phyloP scores from a whole-genome alignment of 78 protist genomes.

The Dictyostelium purpureum region DNA sequence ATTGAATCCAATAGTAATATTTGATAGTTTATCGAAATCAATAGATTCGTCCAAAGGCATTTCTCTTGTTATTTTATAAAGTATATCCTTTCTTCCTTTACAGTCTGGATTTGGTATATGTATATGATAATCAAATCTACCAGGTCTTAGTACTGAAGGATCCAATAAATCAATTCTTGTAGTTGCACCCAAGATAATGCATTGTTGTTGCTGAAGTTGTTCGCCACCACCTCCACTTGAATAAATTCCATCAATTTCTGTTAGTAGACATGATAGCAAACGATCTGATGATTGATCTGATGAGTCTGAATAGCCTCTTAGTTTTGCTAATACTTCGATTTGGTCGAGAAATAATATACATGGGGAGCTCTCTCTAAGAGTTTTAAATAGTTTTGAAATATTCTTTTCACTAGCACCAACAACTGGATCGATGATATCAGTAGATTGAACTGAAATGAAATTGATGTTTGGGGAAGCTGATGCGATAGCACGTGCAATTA shows the following conservation, averaged over 20 bases:
- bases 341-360: constrained; percentile 99
- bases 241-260: constrained; percentile 65
- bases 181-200: constrained; percentile 49
- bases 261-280: constrained; percentile 43
- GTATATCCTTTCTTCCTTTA: constrained; percentile 17
- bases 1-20: constrained; percentile 11
- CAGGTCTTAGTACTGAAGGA: constrained; percentile 56
- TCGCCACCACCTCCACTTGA: too few species aligned
- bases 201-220: not conserved
- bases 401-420: constrained; percentile 99
- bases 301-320: constrained; percentile 23
- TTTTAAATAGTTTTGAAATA: constrained; percentile 97
- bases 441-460: constrained; percentile 97
- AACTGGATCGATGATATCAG: constrained; percentile 99
- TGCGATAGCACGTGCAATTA: constrained; percentile 96
- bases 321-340: constrained; percentile 93
- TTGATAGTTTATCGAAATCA: not conserved
- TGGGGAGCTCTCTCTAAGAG: constrained; percentile 96
- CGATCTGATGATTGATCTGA: constrained; percentile 65
- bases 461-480: constrained; percentile 91
- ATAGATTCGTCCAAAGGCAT: constrained; percentile 14
- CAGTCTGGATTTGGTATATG: constrained; percentile 25
- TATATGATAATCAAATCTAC: constrained; percentile 68
- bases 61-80: constrained; percentile 14
- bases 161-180: constrained; percentile 61